A percentile compares a stretch with the other conserved stretches of the same genome.
Evolutionary conservation across 2,329 filamentous ascomycete genomes (phyloP).

Genomic region (Colletotrichum musicola): DNA sequence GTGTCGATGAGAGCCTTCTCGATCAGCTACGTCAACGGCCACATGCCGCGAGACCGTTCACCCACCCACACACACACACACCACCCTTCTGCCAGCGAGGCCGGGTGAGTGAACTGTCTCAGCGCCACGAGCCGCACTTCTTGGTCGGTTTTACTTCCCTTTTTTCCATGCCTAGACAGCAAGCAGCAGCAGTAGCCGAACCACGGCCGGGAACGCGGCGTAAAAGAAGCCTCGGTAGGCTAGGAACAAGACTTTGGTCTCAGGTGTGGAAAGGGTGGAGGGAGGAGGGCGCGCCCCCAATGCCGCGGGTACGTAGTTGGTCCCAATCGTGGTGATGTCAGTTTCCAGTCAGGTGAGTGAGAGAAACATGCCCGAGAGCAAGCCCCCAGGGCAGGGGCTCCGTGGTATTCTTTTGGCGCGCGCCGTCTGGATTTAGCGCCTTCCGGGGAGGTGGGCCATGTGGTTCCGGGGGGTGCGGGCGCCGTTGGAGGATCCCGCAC

Average conservation of each 20-base stretch:
- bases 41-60: conserved; percentile 25
- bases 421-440: conserved; percentile 3
- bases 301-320: conserved; percentile 4
- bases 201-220: background rate
- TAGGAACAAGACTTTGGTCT: conserved; percentile 12
- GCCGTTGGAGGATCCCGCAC: conserved; percentile 25
- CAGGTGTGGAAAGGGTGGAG: background rate
- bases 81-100: background rate
- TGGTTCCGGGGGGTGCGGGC: conserved; percentile 23
- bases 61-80: background rate
- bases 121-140: conserved; percentile 29
- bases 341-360: conserved; percentile 32
- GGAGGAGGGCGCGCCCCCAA: background rate
- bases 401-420: conserved; percentile 17
- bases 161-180: background rate
- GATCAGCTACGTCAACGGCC: conserved; percentile 25
- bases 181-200: background rate
- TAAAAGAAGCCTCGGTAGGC: background rate
- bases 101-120: conserved; percentile 27
- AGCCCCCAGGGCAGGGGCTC: background rate
- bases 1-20: conserved; percentile 27
- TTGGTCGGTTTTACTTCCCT: background rate
- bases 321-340: conserved; percentile 32
- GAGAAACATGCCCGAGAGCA: background rate
- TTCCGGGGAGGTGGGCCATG: conserved; percentile 30